Conservation (phyloP, 2,329 filamentous ascomycete genomes). For the Aspergillus nomiae region DNA sequence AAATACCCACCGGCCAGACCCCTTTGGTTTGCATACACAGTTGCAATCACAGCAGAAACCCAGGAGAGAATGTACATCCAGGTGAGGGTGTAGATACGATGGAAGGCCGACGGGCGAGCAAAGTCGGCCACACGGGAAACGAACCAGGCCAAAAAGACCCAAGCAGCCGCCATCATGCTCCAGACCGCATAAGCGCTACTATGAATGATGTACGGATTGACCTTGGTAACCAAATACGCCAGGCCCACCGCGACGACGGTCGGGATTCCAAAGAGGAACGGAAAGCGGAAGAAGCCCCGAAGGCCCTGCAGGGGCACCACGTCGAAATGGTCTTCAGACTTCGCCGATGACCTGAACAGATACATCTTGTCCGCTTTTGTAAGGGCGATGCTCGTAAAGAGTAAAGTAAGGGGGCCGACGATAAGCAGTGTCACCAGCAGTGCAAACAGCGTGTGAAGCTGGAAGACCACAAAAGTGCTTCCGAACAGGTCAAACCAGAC, state of each 20-base stretch:
- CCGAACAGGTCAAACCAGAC: conserved; percentile 97
- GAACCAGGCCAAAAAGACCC: conserved; percentile 81
- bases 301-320: conserved; percentile 70
- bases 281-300: conserved; percentile 82
- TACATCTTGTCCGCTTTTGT: conserved; percentile 80
- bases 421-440: conserved; percentile 83
- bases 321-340: conserved; percentile 62
- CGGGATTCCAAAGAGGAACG: conserved; percentile 70
- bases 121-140: conserved; percentile 76
- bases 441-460: conserved; percentile 81
- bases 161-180: conserved; percentile 81
- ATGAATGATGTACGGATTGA: conserved; percentile 90
- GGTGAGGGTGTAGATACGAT: conserved; percentile 75
- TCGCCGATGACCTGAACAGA: conserved; percentile 70
- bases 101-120: conserved; percentile 80
- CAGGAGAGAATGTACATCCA: conserved; percentile 83
- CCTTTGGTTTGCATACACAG: conserved; percentile 74
- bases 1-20: conserved; percentile 77
- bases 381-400: conserved; percentile 69
- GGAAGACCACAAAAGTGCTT: conserved; percentile 73
- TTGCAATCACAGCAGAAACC: conserved; percentile 69
- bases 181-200: conserved; percentile 86
- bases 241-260: conserved; percentile 69
- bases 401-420: conserved; percentile 72
- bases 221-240: conserved; percentile 73